Conservation (phyloP, 805 yeast species). For the Saccharomycopsis oosterbeekiorum region DNA sequence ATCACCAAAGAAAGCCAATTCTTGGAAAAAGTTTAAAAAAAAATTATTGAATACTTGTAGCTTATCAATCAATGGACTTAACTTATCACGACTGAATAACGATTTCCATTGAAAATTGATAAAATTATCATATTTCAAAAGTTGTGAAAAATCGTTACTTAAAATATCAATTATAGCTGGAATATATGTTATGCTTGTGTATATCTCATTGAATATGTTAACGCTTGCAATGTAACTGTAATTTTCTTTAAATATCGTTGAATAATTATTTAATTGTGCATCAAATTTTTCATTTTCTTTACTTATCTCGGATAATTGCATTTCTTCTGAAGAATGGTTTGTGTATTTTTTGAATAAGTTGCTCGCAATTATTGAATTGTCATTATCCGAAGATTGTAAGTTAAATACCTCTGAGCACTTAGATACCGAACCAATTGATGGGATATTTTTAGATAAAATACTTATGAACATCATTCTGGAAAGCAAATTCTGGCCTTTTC, state of each 20-base stretch:
- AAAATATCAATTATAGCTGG: conserved; percentile 9
- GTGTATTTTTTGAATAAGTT: conserved; percentile 6
- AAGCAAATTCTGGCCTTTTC: not conserved
- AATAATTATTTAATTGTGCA: conserved; percentile 1
- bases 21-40: conserved; percentile 13
- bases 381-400: not conserved
- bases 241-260: conserved; percentile 9
- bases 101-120: not conserved
- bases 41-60: conserved; percentile 12
- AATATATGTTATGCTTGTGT: conserved; percentile 7
- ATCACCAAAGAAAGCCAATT: conserved; percentile 17
- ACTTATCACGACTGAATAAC: not conserved
- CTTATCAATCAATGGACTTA: conserved; percentile 4
- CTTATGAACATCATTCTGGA: not conserved
- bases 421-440: not conserved
- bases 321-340: conserved; percentile 1
- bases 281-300: conserved; percentile 4
- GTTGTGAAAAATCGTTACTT: not conserved
- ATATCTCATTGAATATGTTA: conserved; percentile 11
- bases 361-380: not conserved
- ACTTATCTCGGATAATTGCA: not conserved
- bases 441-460: not conserved
- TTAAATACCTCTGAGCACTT: not conserved
- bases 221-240: conserved; percentile 15
- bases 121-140: not conserved